Evolutionary conservation across 768 basidiomycete genomes (phyloP).

Genomic region (Wakefieldia striispora): DNA sequence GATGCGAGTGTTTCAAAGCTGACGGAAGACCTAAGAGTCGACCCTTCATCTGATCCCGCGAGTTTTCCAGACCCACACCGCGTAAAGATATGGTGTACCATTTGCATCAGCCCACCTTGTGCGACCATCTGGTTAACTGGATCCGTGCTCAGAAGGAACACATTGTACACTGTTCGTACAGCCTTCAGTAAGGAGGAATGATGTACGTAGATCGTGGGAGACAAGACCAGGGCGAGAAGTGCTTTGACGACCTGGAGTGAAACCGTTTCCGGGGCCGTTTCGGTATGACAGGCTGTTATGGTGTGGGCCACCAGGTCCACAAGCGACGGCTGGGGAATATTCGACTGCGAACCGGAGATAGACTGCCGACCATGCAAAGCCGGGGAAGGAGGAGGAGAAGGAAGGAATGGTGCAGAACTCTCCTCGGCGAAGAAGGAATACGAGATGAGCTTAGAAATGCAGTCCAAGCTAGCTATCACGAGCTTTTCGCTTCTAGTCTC

Average conservation of each 20-base stretch:
- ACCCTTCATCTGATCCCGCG: constrained; percentile 16
- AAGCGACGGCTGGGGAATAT: constrained; percentile 64
- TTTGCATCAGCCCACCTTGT: constrained; percentile 95
- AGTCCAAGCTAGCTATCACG: constrained; percentile 95
- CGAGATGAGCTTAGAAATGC: constrained; percentile 95
- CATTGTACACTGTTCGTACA: constrained; percentile 96
- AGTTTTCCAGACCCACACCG: constrained; percentile 54
- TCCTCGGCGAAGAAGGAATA: constrained; percentile 93
- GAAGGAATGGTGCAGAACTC: constrained; percentile 41
- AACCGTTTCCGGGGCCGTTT: constrained; percentile 84
- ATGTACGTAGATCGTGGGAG: constrained; percentile 83
- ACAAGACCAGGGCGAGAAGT: constrained; percentile 84
- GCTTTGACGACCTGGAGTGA: constrained; percentile 97
- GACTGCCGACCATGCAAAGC: constrained; percentile 41
- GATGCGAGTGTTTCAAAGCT: constrained; percentile 23
- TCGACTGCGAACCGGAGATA: constrained; percentile 45
- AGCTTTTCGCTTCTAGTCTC: constrained; percentile 92
- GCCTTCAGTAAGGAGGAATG: constrained; percentile 95
- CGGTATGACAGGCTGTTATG: constrained; percentile 88
- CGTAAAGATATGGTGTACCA: constrained; percentile 95
- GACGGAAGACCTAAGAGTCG: constrained; percentile 16
- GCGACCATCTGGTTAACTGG: constrained; percentile 97
- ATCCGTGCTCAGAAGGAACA: constrained; percentile 89
- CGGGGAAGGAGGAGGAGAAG: constrained; percentile 81
- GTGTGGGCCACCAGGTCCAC: constrained; percentile 94